Evolutionary conservation across 2,329 filamentous ascomycete species (phyloP), one percentile per base, ranked within the genome.

Genomic region (Ophiocordyceps camponoti-rufipedis): DNA sequence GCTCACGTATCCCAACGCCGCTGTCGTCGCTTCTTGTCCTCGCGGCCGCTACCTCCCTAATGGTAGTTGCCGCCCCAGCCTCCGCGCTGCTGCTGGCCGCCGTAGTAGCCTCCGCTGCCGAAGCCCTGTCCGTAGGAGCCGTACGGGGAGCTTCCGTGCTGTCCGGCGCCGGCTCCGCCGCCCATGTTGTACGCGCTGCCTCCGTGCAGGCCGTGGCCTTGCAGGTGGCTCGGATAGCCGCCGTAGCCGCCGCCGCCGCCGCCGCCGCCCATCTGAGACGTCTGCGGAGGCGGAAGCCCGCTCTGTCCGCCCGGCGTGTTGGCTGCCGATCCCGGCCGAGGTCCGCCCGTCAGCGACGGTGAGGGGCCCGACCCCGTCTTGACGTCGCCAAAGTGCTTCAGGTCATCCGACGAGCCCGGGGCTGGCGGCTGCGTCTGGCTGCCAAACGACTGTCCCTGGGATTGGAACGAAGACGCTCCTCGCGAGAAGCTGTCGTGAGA

Each of bases 31-130:
- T 53, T 46, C 50, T 45, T 54, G 48, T 50, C 53, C 44, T 55
- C 55, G 51, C 55, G 54, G 53, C 52, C 48, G 49, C 54, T 57
- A 61, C 58, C 57, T 55, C 54, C 54, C 59, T 69, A 67, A 53
- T 72, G 66, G 66, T 77, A 77, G 67, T 77, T 77, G 53, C 67
- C 68, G 52, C 74, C 73, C 73, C 73, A 77, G 55, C 73, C 72
- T 51, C 71, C 67, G 49, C 68, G 68, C 55, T 66, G 66, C 53
- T 59, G 57, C 43, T 57, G 58, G 49, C 60, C 55, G 41, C 48
- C 48, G 43, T 50, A 57, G 47, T 63, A 65, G 56, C 60, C 65
- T 49, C 62, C 62, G 50, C 62, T 62, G 50, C 67, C 64, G 45
- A 70, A 72, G 44, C 64, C 67, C 48, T 65, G 66, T 44, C 66